Evolutionary conservation across 108 stramenopile genomes (phyloP).

Genomic region (Cyclotella atomus): DNA sequence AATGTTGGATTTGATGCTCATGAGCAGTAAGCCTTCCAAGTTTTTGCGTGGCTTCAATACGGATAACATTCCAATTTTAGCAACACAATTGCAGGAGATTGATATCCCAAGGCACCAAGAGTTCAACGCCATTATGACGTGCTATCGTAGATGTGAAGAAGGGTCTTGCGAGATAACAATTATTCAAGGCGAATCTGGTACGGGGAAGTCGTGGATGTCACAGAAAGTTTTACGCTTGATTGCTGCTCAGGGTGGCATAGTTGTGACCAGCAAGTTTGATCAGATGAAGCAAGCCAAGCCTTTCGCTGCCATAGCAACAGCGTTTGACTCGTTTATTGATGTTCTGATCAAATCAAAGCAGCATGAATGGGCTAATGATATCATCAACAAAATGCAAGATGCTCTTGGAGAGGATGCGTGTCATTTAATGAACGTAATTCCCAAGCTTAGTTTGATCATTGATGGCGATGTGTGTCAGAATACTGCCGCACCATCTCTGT

Average conservation of each 20-base stretch:
- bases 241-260: slow-evolving; percentile 9
- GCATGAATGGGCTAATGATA: not conserved
- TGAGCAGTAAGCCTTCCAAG: not conserved
- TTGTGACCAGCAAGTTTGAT: slow-evolving; percentile 34
- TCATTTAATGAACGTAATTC: slow-evolving; percentile 12
- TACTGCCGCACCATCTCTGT: not conserved
- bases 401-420: slow-evolving; percentile 11
- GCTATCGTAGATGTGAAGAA: not conserved
- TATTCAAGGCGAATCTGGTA: not conserved
- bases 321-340: slow-evolving; percentile 23
- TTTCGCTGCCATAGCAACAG: slow-evolving; percentile 17
- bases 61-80: not conserved
- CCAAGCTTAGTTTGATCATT: slow-evolving; percentile 12
- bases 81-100: not conserved
- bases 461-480: not conserved
- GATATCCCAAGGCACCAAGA: not conserved
- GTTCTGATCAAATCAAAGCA: not conserved
- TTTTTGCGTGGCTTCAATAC: not conserved
- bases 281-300: slow-evolving; percentile 14
- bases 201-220: not conserved
- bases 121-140: not conserved
- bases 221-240: not conserved
- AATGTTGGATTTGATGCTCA: not conserved
- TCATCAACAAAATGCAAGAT: not conserved
- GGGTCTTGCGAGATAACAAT: not conserved